Evolutionary conservation across 129 eudicot species (phyloP).

Genomic region (Glebionis coronaria): DNA sequence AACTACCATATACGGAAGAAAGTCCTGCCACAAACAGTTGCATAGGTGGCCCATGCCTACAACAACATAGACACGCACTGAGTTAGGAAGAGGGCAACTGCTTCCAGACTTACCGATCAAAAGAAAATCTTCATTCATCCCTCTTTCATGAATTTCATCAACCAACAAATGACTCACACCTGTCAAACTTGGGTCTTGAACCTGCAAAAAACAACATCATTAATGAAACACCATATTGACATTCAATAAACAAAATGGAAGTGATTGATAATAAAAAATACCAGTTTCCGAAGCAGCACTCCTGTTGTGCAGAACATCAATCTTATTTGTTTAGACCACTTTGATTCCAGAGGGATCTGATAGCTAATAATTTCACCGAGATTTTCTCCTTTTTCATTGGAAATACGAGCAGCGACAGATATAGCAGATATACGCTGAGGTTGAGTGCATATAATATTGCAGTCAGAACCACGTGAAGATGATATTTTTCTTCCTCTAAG

Average conservation of each 20-base stretch:
- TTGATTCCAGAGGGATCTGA: constrained; percentile 82
- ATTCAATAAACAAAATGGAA: background rate
- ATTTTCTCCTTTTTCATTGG: constrained; percentile 88
- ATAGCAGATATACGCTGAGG: constrained; percentile 94
- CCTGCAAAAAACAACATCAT: constrained; percentile 36
- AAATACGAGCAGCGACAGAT: constrained; percentile 85
- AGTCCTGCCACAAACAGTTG: no score
- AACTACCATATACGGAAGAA: no score
- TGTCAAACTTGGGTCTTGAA: constrained; percentile 74
- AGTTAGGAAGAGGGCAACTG: no score
- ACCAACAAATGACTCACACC: constrained; percentile 85
- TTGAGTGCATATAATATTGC: constrained; percentile 85
- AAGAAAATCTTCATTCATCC: constrained; percentile 93
- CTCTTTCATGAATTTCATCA: constrained; percentile 98
- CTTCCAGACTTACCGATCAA: no score
- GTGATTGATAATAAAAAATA: constrained; percentile 22
- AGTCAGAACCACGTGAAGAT: constrained; percentile 61
- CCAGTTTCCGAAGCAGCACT: constrained; percentile 77
- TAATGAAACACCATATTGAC: background rate
- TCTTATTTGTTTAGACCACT: no score
- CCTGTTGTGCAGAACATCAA: constrained; percentile 95
- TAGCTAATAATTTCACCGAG: constrained; percentile 91
- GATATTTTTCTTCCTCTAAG: constrained; percentile 79
- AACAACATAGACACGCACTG: no score
- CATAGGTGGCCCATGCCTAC: no score